Evolutionary conservation across 441 rosid species (phyloP).

Genomic region (Jatropha multifida): DNA sequence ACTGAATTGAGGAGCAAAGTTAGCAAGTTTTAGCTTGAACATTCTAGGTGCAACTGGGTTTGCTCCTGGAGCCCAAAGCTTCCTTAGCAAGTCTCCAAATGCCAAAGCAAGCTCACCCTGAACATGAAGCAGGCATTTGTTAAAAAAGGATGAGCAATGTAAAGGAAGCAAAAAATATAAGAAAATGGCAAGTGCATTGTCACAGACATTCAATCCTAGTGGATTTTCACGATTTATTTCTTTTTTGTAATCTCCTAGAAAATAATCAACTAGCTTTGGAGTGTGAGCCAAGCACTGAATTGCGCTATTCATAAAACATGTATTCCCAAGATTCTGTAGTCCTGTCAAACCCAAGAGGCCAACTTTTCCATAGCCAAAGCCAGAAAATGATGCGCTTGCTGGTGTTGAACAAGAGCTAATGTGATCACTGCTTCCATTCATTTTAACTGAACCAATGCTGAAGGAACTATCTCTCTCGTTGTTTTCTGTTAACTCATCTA

Average conservation of each 20-base stretch:
- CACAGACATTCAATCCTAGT: slow-evolving; percentile 56
- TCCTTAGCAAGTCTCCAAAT: slow-evolving; percentile 66
- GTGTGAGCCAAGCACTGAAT: slow-evolving; percentile 70
- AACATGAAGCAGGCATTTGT: slow-evolving; percentile 15
- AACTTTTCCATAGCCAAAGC: slow-evolving; percentile 29
- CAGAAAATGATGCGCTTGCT: slow-evolving; percentile 23
- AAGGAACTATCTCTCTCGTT: slow-evolving; percentile 13
- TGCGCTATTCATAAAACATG: slow-evolving; percentile 79
- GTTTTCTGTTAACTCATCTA: slow-evolving; percentile 34
- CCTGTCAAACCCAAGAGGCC: slow-evolving; percentile 62
- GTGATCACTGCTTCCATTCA: slow-evolving; percentile 41
- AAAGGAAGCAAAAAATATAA: slow-evolving; percentile 5
- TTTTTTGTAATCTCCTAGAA: slow-evolving; percentile 52
- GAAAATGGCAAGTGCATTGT: neutral
- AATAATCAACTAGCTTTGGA: slow-evolving; percentile 61
- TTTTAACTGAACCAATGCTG: slow-evolving; percentile 28
- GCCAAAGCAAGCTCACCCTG: slow-evolving; percentile 77
- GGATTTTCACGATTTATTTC: slow-evolving; percentile 64
- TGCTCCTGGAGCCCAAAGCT: slow-evolving; percentile 63
- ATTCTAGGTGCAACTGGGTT: slow-evolving; percentile 50
- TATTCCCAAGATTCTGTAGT: slow-evolving; percentile 71
- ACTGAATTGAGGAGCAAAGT: slow-evolving; percentile 67
- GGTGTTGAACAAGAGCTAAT: slow-evolving; percentile 25
- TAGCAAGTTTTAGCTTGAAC: slow-evolving; percentile 59
- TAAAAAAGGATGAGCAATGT: slow-evolving; percentile 10